Conservation (phyloP, 23 red algal species). For the Gracilariopsis chorda region DNA sequence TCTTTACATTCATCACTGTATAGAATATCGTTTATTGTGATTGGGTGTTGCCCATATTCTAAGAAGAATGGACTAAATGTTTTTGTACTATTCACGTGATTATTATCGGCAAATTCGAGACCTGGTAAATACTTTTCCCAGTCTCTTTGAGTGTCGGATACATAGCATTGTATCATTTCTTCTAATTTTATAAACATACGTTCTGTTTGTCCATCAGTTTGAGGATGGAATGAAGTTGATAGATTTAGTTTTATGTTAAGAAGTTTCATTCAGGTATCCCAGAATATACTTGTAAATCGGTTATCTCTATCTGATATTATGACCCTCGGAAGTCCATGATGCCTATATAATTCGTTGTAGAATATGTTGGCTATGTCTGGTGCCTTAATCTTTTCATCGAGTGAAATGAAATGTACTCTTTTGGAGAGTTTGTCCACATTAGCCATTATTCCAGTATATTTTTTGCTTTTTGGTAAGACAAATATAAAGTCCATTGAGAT, state of each 20-base stretch:
- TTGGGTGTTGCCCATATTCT: no score
- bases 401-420: not conserved
- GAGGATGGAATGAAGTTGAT: constrained; percentile 17
- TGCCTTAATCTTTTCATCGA: not conserved
- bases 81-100: not conserved
- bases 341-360: constrained; percentile 3
- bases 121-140: constrained; percentile 12
- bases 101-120: constrained; percentile 21
- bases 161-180: constrained; percentile 15
- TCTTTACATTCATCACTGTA: no score
- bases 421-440: constrained; percentile 22
- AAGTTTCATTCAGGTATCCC: not conserved
- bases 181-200: not conserved
- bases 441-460: not conserved
- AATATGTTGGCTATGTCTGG: not conserved
- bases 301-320: constrained; percentile 21
- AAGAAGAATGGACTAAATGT: constrained; percentile 9
- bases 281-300: not conserved
- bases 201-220: constrained; percentile 42
- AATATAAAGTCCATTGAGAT: constrained; percentile 42
- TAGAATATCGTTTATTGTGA: no score
- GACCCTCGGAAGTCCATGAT: not conserved
- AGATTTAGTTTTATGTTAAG: constrained; percentile 2
- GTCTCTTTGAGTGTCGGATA: not conserved
- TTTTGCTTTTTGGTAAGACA: constrained; percentile 18